phyloP scores from a whole-genome alignment of 768 basidiomycete genomes.

The Naganishia kalamii region DNA sequence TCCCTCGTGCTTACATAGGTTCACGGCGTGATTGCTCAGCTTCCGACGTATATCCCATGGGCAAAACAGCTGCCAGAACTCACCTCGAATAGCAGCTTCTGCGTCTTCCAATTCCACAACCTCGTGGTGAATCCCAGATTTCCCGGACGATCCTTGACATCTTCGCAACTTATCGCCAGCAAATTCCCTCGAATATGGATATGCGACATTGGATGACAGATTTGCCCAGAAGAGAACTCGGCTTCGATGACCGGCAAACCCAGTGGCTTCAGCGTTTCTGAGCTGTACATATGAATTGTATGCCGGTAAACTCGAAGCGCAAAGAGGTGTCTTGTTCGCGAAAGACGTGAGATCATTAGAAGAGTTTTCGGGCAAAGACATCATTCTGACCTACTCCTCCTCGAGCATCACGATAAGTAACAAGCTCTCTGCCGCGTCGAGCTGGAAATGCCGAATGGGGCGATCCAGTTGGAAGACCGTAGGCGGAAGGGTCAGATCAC shows the following conservation, averaged over 20 bases:
- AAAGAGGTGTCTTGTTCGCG: not conserved
- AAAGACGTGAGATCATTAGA: not conserved
- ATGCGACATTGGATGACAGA: constrained; percentile 7
- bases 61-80: too few species aligned
- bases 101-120: not conserved
- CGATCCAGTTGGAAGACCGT: not conserved
- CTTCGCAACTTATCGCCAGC: not conserved
- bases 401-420: not conserved
- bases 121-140: not conserved
- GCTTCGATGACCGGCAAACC: not conserved
- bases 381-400: not conserved
- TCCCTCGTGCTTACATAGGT: not conserved
- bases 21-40: not conserved
- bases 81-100: not conserved
- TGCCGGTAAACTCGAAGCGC: not conserved
- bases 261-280: not conserved
- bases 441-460: not conserved
- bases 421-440: not conserved
- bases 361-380: not conserved
- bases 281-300: not conserved
- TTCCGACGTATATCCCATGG: too few species aligned
- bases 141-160: not conserved
- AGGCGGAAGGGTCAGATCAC: not conserved
- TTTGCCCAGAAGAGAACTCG: not conserved
- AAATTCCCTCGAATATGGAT: not conserved